Percentiles rank a stretch among this genome's conserved stretches.
These are phyloP conservation scores for Lotus japonicus DNA, from an alignment of 306 rosid species.

Conservation along the genomic window DNA sequence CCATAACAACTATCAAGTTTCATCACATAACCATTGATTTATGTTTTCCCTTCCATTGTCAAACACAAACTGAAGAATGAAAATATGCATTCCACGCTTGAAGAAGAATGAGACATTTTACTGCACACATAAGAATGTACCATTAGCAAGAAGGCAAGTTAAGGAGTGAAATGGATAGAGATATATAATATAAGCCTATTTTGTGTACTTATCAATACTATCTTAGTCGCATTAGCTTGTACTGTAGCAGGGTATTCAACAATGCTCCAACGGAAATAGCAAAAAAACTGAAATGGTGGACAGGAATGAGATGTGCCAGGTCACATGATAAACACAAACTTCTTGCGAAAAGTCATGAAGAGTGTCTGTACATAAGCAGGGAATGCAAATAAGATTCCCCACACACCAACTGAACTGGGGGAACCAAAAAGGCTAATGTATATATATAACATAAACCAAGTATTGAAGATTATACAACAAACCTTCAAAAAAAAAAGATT, in stretches of 20 bases:
- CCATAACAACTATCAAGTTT: too few species aligned
- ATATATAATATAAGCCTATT: too few species aligned
- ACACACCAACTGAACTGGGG: neutral
- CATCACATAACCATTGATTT: too few species aligned
- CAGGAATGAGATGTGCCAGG: too few species aligned
- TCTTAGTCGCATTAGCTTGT: neutral
- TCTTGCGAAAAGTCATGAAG: neutral
- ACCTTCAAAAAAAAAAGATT: too few species aligned
- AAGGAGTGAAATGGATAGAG: neutral
- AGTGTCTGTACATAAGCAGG: neutral
- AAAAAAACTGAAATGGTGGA: too few species aligned
- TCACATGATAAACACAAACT: too few species aligned
- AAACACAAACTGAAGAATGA: too few species aligned
- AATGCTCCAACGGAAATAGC: too few species aligned
- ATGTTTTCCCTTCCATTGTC: too few species aligned
- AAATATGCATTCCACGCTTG: neutral
- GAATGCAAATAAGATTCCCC: conserved; percentile 5
- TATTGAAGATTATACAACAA: neutral
- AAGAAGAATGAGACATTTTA: neutral
- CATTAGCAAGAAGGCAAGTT: neutral
- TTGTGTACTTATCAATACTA: neutral
- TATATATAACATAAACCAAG: neutral
- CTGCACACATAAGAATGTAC: neutral
- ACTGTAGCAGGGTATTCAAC: too few species aligned
- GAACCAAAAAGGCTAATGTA: neutral